Evolutionary conservation across 2,329 filamentous ascomycete genomes (phyloP).

Genomic region (Aspergillus sclerotialis): DNA sequence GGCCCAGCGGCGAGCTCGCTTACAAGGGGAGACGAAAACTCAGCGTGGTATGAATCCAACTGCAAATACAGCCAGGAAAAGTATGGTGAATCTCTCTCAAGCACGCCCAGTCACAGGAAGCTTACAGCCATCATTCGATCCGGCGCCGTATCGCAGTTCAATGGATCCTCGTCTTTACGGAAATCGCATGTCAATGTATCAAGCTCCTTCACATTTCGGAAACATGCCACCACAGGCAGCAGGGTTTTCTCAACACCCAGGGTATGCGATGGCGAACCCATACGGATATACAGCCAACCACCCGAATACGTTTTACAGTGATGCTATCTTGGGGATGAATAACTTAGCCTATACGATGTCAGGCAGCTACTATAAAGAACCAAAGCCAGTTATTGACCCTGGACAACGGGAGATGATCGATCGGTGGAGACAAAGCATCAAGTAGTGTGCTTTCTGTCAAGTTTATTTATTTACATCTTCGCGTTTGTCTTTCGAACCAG

Average conservation of each 20-base stretch:
- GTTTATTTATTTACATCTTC: constrained; percentile 5
- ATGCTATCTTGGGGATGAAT: constrained; percentile 20
- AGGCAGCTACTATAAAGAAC: constrained; percentile 17
- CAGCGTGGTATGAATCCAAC: constrained; percentile 8
- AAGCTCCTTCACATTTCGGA: constrained; percentile 15
- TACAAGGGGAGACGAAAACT: constrained; percentile 34
- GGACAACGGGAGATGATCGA: constrained; percentile 52
- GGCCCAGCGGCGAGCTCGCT: constrained; percentile 38
- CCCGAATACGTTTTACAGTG: constrained; percentile 20
- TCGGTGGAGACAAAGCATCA: constrained; percentile 48
- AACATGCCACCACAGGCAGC: constrained; percentile 11
- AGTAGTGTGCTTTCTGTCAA: constrained; percentile 8
- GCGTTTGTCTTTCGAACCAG: constrained; percentile 3
- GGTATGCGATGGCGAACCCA: constrained; percentile 14
- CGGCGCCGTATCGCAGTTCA: constrained; percentile 9
- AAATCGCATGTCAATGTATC: constrained; percentile 25
- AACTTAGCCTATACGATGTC: constrained; percentile 21
- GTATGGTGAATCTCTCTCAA: constrained; percentile 45
- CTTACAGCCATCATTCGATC: constrained; percentile 19
- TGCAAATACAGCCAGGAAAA: constrained; percentile 31
- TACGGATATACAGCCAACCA: constrained; percentile 18
- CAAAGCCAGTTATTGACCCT: constrained; percentile 37
- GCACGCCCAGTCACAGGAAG: constrained; percentile 42
- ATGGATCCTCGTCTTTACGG: constrained; percentile 12
- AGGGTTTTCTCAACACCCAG: constrained; percentile 10